A percentile compares a stretch with the other conserved stretches of the same genome.
These are phyloP conservation scores for Alternaria ventricosa DNA, from an alignment of 2,329 filamentous ascomycete genomes.

Conservation along the genomic window DNA sequence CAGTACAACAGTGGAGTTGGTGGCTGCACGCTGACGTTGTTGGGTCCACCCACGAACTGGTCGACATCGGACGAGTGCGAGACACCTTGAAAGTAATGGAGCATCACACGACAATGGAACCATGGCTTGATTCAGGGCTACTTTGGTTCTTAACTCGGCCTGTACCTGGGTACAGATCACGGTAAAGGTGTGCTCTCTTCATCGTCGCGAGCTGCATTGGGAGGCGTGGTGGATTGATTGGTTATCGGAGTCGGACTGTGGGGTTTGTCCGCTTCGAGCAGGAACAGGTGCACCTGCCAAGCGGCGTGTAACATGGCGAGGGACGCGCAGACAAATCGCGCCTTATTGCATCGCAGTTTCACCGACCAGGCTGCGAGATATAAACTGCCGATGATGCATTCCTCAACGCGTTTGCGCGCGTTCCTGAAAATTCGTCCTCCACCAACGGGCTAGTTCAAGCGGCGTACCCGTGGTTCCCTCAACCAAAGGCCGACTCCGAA, in stretches of 20 bases:
- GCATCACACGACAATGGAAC: background rate
- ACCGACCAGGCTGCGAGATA: background rate
- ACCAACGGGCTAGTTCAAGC: slow-evolving; percentile 5
- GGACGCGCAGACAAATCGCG: slow-evolving; percentile 1
- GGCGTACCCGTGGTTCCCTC: slow-evolving; percentile 10
- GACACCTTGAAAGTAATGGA: background rate
- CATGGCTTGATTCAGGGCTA: background rate
- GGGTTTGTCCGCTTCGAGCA: slow-evolving; percentile 15
- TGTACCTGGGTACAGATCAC: background rate
- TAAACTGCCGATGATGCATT: slow-evolving; percentile 4
- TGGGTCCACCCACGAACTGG: background rate
- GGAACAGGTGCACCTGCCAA: slow-evolving; percentile 8
- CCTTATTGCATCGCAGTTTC: background rate
- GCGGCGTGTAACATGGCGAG: slow-evolving; percentile 6
- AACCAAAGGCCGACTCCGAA: slow-evolving; percentile 5
- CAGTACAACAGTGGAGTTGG: slow-evolving; percentile 29
- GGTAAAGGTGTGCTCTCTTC: background rate
- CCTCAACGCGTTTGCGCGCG: slow-evolving; percentile 5
- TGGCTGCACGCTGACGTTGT: slow-evolving; percentile 20
- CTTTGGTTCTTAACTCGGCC: background rate
- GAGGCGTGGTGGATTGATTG: slow-evolving; percentile 10
- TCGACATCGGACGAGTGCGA: background rate
- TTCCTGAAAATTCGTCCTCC: slow-evolving; percentile 15
- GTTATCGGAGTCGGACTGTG: slow-evolving; percentile 16
- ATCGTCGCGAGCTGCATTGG: background rate